Base-by-base conservation (phyloP, 1,284 basidiomycete species). In the Caloboletus inedulis region DNA sequence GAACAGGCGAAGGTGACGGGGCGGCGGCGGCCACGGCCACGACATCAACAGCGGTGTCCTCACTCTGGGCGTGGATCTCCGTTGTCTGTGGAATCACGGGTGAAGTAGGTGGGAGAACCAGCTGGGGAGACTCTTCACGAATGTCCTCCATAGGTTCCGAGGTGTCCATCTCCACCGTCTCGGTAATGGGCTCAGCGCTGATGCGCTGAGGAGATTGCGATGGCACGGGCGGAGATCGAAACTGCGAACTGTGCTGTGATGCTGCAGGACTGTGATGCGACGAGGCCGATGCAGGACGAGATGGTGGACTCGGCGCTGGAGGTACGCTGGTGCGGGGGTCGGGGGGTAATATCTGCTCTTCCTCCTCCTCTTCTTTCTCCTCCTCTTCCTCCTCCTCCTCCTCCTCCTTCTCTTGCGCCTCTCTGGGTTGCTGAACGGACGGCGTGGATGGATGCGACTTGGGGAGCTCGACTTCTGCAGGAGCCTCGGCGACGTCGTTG, bases 91-190 rank as follows among this genome's bases (percentile, higher is more conserved):
- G 9, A 36, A 47, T 4, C n/a, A 37, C 23, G 2, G 62, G 64
- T 0, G 66, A 65, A 52, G 64, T 58, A 14, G 62, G 45, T 33
- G 62, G 64, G 19, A 56, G 54, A 12, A 55, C 9, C 25, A 69
- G 46, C 37, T 60, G 55, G 10, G 61, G 66, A 34, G 66, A 66
- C 37, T 46, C 61, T 52, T 62, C 60, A 42, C 50, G 51, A 40
- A 58, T 34, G 29, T 51, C 64, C 12, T 67, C 57, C 63, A 59
- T 63, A 10, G 54, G 53, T 34, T 54, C 60, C 1, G 52, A 55
- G 4, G 47, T 50, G 37, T 60, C 56, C 50, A 55, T 45, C 43
- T 57, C 50, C 30, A 44, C 49, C 8, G n/a, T 49, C 47, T 59
- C 57, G 10, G 47, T 29, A 21, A 46, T 25, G 23, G 51, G 53